These are phyloP conservation scores for Fusarium abutilonis DNA, from an alignment of 2,329 filamentous ascomycete genomes.

Conservation along the genomic window DNA sequence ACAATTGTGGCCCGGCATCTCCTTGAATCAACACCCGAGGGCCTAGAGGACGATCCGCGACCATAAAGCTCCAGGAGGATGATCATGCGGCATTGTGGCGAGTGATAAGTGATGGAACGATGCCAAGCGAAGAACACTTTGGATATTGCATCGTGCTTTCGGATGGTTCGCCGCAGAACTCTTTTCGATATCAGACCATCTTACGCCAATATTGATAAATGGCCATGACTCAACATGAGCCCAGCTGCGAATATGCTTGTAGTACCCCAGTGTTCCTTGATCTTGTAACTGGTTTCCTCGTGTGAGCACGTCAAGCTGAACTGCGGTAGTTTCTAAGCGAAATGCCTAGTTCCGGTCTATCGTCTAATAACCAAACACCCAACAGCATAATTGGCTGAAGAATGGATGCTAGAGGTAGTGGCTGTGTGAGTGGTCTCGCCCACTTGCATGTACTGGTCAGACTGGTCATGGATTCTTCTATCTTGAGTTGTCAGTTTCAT, in stretches of 20 bases:
- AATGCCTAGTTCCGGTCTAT: conserved; percentile 18
- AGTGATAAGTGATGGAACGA: not conserved
- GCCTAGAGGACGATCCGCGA: not conserved
- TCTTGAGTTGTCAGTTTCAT: not conserved
- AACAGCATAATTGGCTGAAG: conserved; percentile 7
- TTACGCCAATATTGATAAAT: not conserved
- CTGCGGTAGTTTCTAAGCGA: conserved; percentile 16
- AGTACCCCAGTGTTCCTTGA: not conserved
- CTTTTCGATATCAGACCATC: not conserved
- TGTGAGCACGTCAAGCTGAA: not conserved
- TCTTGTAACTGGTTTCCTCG: conserved; percentile 10
- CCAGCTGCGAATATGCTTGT: conserved; percentile 2
- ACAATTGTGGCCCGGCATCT: not conserved
- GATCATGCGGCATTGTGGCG: conserved; percentile 14
- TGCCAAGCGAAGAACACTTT: not conserved
- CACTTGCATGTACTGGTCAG: not conserved
- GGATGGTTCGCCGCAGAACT: not conserved
- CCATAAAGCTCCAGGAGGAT: not conserved
- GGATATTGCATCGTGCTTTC: not conserved
- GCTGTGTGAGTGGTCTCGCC: conserved; percentile 11
- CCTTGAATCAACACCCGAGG: not conserved
- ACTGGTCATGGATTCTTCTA: not conserved
- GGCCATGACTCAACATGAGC: not conserved
- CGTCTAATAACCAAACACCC: conserved; percentile 10
- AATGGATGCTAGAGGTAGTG: not conserved